Evolutionary conservation across 169 alveolate genomes (phyloP), one percentile per base, ranked within the genome.

Genomic region (Babesia sp.): DNA sequence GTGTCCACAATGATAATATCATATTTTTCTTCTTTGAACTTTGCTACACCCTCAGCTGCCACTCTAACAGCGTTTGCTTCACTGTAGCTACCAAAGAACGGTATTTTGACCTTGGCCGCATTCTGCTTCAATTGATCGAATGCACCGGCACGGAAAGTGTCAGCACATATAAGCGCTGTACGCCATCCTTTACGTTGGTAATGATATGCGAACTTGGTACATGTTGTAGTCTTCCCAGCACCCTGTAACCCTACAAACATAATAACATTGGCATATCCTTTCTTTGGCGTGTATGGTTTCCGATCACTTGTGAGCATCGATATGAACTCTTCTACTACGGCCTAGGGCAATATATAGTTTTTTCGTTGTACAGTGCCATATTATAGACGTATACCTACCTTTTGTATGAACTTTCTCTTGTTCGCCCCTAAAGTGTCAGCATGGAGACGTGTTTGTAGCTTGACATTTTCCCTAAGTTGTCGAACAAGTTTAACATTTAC

Each of bases 131-230:
- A 91, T 94, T 98, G 99, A 90, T 98, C 99, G 73, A 97, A 98
- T 31, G 99, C 99, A 24, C 99, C 99, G 4, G 99, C 99, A 74
- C 99, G 94, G 90, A 97, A 98, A 18, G 99, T 97, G 88, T 98
- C 99, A 1, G 99, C 99, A 80, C 99, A 98, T 5, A 98, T 99
- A 71, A 98, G 85, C 14, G 99, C 99, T 1, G 98, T 97, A 73
- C 96, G 93, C 98, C 98, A 98, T 29, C 99, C 98, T 89, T 96
- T 95, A 55, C 96, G 87, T 82, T 94, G 96, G 88, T 96, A 96
- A 83, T 93, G 94, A 88, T 97, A 94, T 20, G 99, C 99, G 80
- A 90, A 98, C 90, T 98, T 98, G 20, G 99, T 96, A 84, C 99
- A 96, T 4, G 99, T 96, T 12, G 99, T 98, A n/a, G 99, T 98